Evolutionary conservation across 1,139 yeast genomes (phyloP).

Genomic region (Kodamaea derodonti): DNA sequence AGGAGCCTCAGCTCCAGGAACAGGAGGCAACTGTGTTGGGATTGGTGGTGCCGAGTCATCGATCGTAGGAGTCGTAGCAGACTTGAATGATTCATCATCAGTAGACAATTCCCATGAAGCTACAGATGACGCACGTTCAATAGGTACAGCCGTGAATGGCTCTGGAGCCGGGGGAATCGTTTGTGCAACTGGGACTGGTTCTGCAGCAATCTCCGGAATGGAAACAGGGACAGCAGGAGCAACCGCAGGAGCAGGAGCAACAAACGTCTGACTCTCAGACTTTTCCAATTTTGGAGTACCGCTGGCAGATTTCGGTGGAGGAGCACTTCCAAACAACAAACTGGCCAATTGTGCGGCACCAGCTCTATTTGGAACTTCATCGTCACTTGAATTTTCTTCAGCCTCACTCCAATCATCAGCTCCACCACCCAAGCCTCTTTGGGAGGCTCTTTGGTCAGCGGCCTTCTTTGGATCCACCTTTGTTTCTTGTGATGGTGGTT

Average conservation of each 20-base stretch:
- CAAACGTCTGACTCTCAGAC: constrained; percentile 6
- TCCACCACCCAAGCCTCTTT: constrained; percentile 50
- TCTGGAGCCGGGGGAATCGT: constrained; percentile 5
- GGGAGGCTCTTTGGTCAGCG: constrained; percentile 62
- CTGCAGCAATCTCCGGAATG: constrained; percentile 10
- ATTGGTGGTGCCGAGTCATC: constrained; percentile 5
- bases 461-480: constrained; percentile 51
- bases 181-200: constrained; percentile 5
- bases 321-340: constrained; percentile 60
- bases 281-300: constrained; percentile 8
- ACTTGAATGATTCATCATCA: constrained; percentile 7
- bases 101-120: constrained; percentile 5
- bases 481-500: constrained; percentile 31
- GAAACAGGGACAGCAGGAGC: constrained; percentile 8
- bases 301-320: constrained; percentile 32
- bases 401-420: constrained; percentile 60
- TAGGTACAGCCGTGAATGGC: background rate
- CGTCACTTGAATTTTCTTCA: constrained; percentile 52
- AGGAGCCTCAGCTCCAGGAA: constrained; percentile 10
- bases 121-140: constrained; percentile 1
- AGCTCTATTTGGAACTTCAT: constrained; percentile 46
- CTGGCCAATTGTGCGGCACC: constrained; percentile 65
- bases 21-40: constrained; percentile 3
- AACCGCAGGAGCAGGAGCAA: constrained; percentile 3
- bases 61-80: constrained; percentile 6